A percentile compares a stretch with the other conserved stretches of the same genome.
These are phyloP conservation scores for Serendipita sp. DNA, from an alignment of 768 basidiomycete genomes.

Conservation along the genomic window DNA sequence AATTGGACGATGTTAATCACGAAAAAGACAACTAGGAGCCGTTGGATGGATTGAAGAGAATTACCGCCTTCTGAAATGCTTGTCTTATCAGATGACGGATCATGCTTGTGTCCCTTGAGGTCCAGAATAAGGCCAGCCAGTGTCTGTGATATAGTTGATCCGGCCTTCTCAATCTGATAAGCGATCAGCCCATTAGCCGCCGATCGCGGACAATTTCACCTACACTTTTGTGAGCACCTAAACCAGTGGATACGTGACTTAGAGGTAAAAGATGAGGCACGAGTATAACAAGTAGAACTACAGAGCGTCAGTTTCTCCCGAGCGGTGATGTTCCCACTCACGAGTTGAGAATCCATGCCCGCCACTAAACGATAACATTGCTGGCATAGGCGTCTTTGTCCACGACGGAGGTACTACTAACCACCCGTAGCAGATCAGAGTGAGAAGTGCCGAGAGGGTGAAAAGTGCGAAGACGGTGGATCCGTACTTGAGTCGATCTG, in stretches of 20 bases:
- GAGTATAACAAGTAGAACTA: conserved; percentile 58
- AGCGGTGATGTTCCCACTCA: conserved; percentile 20
- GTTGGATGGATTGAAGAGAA: conserved; percentile 27
- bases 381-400: conserved; percentile 46
- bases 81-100: conserved; percentile 11
- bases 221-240: conserved; percentile 68
- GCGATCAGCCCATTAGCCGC: not conserved
- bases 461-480: conserved; percentile 45
- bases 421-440: conserved; percentile 50
- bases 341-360: conserved; percentile 62
- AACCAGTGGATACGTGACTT: conserved; percentile 61
- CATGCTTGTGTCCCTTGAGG: conserved; percentile 20
- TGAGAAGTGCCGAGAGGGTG: conserved; percentile 39
- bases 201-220: conserved; percentile 15
- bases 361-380: conserved; percentile 41
- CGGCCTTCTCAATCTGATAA: conserved; percentile 53
- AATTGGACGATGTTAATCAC: conserved; percentile 27
- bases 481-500: conserved; percentile 42
- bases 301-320: not conserved
- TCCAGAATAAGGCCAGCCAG: conserved; percentile 57
- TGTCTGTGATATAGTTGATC: conserved; percentile 56
- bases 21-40: conserved; percentile 41
- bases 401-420: conserved; percentile 40
- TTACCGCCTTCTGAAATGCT: not conserved
- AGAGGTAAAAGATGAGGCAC: conserved; percentile 55